Conservation (phyloP, 345 rosid species). For the Ceriops tagal region DNA sequence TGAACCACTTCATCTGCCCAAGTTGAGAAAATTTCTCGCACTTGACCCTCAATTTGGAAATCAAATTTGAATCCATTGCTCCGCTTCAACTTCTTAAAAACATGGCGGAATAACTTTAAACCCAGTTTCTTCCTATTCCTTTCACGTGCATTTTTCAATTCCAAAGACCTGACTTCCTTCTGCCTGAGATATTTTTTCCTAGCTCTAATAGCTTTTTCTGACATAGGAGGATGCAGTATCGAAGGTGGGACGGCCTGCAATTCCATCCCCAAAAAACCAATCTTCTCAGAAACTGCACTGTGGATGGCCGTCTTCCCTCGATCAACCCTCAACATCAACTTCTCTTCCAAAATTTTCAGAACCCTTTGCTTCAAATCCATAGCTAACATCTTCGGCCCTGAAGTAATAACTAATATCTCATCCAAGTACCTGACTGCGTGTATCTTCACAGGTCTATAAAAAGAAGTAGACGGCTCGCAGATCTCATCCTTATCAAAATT, state of each 20-base stretch:
- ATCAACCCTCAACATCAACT: conserved; percentile 61
- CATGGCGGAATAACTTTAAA: conserved; percentile 63
- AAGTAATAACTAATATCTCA: conserved; percentile 73
- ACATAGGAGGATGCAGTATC: conserved; percentile 68
- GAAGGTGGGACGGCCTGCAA: conserved; percentile 91
- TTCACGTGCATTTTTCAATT: conserved; percentile 78
- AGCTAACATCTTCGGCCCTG: conserved; percentile 64
- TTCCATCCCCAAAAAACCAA: conserved; percentile 72
- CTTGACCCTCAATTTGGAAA: conserved; percentile 60
- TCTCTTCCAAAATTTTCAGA: conserved; percentile 50
- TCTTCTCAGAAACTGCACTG: conserved; percentile 78
- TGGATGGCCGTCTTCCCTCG: conserved; percentile 61
- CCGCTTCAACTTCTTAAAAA: conserved; percentile 67
- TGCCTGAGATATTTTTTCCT: conserved; percentile 83
- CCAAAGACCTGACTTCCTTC: conserved; percentile 71
- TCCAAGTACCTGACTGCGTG: conserved; percentile 83
- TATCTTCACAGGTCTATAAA: conserved; percentile 60
- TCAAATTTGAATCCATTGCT: conserved; percentile 52
- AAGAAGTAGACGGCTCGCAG: conserved; percentile 37
- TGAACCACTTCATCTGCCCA: conserved; percentile 80
- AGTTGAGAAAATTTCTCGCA: conserved; percentile 49
- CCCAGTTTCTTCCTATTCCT: conserved; percentile 75
- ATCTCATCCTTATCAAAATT: conserved; percentile 33
- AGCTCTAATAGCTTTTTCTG: conserved; percentile 82
- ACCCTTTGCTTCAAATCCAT: conserved; percentile 62